phyloP scores from a whole-genome alignment of 345 rosid genomes.

The Murraya koenigii region DNA sequence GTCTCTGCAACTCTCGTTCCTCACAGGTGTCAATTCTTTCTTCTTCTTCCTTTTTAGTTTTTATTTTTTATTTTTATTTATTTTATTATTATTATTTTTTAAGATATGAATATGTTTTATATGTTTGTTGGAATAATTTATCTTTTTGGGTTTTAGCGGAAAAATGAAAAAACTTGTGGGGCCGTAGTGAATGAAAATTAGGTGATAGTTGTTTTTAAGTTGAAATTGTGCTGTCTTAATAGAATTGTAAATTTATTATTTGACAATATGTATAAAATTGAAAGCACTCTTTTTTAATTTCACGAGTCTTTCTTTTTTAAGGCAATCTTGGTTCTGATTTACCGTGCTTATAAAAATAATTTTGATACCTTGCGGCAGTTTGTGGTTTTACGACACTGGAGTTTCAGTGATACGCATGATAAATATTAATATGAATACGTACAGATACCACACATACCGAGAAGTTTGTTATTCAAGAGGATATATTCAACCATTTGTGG shows the following conservation, averaged over 20 bases:
- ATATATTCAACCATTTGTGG: background rate
- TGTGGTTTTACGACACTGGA: background rate
- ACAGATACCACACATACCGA: background rate
- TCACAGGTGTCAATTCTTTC: constrained; percentile 47
- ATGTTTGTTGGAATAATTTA: background rate
- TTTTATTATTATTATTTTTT: too few species aligned
- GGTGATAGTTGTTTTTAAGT: background rate
- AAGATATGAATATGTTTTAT: too few species aligned
- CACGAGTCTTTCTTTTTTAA: too few species aligned
- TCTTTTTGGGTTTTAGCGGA: background rate
- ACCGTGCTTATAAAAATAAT: background rate
- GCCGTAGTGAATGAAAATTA: too few species aligned
- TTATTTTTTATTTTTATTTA: background rate
- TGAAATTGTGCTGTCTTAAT: background rate
- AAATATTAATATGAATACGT: background rate
- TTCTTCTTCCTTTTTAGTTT: background rate
- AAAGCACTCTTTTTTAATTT: background rate
- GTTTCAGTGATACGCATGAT: background rate
- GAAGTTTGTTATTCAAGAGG: background rate
- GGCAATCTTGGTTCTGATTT: background rate
- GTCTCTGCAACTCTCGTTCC: constrained; percentile 71
- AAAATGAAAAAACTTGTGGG: too few species aligned
- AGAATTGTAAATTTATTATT: background rate
- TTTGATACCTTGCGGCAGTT: background rate
- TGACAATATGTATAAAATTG: background rate